These are phyloP conservation scores for Boletellus sp. DNA, from an alignment of 768 basidiomycete genomes.

Conservation along the genomic window DNA sequence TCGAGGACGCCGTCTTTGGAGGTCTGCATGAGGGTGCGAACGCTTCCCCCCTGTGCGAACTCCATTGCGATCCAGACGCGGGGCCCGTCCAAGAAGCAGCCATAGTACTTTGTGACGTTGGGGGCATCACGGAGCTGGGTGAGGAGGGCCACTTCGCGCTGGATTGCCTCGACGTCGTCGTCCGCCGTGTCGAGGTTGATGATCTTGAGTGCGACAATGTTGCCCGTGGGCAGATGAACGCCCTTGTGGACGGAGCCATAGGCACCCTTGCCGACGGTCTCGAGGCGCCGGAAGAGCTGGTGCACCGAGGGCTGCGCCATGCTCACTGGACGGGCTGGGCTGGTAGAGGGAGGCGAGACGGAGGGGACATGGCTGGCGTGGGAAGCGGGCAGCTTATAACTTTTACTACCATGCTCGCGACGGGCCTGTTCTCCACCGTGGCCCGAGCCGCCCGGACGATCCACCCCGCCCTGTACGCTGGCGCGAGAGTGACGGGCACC, in stretches of 20 bases:
- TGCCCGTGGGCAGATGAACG: conserved; percentile 76
- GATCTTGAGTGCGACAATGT: conserved; percentile 94
- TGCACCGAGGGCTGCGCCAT: conserved; percentile 62
- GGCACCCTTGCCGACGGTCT: conserved; percentile 92
- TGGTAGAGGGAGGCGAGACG: too few relatives aligned
- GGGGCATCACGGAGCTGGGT: conserved; percentile 86
- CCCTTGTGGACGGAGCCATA: conserved; percentile 97
- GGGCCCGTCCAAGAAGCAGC: conserved; percentile 92
- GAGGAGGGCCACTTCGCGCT: conserved; percentile 90
- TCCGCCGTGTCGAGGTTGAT: conserved; percentile 97
- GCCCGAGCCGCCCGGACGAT: conserved; percentile 22
- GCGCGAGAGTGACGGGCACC: conserved; percentile 13
- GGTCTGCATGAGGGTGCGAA: conserved; percentile 89
- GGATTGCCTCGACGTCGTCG: conserved; percentile 95
- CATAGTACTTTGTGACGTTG: conserved; percentile 93
- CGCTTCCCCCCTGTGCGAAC: conserved; percentile 91
- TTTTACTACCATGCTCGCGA: conserved; percentile 9
- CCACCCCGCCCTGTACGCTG: conserved; percentile 13
- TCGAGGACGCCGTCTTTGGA: conserved; percentile 71
- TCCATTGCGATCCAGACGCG: conserved; percentile 99
- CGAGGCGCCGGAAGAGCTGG: conserved; percentile 79
- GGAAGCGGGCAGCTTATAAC: conserved; percentile 6
- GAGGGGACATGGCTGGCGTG: conserved; percentile 13
- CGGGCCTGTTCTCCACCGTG: conserved; percentile 19
- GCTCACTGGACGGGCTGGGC: background rate